phyloP scores from a whole-genome alignment of 192 early-diverging fungal genomes.

The Diversispora epigaea region DNA sequence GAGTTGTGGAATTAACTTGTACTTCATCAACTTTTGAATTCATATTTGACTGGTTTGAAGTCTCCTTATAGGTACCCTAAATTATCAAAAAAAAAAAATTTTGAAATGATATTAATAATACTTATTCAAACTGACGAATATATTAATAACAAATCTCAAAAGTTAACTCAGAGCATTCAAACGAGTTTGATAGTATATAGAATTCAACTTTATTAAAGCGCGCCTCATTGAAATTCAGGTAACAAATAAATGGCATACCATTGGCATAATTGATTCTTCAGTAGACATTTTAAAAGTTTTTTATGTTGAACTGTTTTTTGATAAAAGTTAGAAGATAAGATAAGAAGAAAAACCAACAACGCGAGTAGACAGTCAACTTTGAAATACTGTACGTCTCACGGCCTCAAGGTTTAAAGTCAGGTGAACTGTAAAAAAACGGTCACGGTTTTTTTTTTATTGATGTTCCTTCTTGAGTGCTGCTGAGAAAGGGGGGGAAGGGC shows the following conservation, averaged over 20 bases:
- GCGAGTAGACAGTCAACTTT: neutral
- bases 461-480: conserved; percentile 12
- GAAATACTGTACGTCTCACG: conserved; percentile 16
- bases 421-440: conserved; percentile 32
- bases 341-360: neutral
- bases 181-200: no score
- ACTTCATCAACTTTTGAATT: neutral
- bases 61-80: conserved; percentile 20
- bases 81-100: neutral
- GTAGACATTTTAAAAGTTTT: conserved; percentile 10
- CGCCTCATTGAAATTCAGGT: neutral
- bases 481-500: conserved; percentile 1
- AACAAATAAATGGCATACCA: neutral
- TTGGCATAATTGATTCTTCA: conserved; percentile 18
- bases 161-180: no score
- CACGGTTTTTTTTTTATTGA: conserved; percentile 26
- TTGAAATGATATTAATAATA: no score
- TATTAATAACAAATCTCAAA: no score
- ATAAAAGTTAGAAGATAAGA: neutral
- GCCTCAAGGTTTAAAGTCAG: conserved; percentile 24
- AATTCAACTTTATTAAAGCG: no score
- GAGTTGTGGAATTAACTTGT: no score
- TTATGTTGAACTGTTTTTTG: conserved; percentile 1
- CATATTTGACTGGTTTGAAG: conserved; percentile 6
- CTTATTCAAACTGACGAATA: no score